Percentiles rank a stretch among this genome's conserved stretches.
phyloP scores from a whole-genome alignment of 257 asterid genomes.

The Verbascum thapsus region DNA sequence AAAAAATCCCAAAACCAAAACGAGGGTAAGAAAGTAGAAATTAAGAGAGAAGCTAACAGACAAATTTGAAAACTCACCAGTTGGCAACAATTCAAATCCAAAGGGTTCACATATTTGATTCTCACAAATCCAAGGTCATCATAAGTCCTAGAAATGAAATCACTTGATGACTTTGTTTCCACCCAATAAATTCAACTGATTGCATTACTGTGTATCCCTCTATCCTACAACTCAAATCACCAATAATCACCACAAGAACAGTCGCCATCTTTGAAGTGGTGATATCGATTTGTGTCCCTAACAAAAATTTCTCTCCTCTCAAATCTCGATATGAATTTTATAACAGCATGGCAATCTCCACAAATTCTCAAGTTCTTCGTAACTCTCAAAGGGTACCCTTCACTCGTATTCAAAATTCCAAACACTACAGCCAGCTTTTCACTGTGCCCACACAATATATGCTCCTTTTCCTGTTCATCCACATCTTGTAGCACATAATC shows the following conservation, averaged over 20 bases:
- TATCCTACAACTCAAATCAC: slow-evolving; percentile 46
- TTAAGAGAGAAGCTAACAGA: slow-evolving; percentile 1
- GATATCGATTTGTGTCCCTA: slow-evolving; percentile 83
- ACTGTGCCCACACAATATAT: slow-evolving; percentile 86
- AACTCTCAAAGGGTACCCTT: slow-evolving; percentile 67
- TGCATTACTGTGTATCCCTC: slow-evolving; percentile 8
- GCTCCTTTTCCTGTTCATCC: slow-evolving; percentile 93
- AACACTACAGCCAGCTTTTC: slow-evolving; percentile 91
- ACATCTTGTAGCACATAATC: slow-evolving; percentile 85
- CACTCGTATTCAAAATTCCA: slow-evolving; percentile 69
- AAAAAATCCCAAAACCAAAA: background rate
- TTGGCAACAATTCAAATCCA: background rate
- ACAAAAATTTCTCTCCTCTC: slow-evolving; percentile 84
- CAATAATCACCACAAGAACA: slow-evolving; percentile 92
- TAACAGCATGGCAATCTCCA: slow-evolving; percentile 84
- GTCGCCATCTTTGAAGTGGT: slow-evolving; percentile 78
- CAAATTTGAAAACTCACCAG: slow-evolving; percentile 30
- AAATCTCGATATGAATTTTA: slow-evolving; percentile 66
- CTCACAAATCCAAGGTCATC: slow-evolving; percentile 17
- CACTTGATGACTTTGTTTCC: slow-evolving; percentile 18
- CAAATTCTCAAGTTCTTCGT: slow-evolving; percentile 90
- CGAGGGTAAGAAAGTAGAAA: background rate
- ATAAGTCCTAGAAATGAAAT: background rate
- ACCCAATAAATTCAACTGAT: slow-evolving; percentile 18
- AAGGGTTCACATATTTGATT: slow-evolving; percentile 20